These are phyloP conservation scores for Sphaerulina populicola DNA, from an alignment of 2,329 filamentous ascomycete species.

Conservation along the genomic window DNA sequence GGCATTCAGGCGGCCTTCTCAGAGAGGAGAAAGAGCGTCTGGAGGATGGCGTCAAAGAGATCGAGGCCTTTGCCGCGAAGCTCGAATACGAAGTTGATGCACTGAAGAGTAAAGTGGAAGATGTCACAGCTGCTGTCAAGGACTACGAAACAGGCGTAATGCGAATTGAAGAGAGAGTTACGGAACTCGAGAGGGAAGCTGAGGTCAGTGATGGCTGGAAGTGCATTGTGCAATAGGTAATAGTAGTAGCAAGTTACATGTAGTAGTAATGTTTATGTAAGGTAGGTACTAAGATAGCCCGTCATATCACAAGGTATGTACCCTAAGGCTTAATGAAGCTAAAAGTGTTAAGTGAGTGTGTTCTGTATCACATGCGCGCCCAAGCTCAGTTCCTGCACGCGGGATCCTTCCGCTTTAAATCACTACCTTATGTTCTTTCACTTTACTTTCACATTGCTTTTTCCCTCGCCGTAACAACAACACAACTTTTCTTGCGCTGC, in stretches of 20 bases:
- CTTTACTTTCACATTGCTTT: slow-evolving; percentile 2
- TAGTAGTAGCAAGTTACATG: too few species aligned
- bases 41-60: slow-evolving; percentile 63
- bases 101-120: slow-evolving; percentile 69
- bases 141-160: slow-evolving; percentile 65
- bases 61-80: slow-evolving; percentile 73
- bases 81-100: slow-evolving; percentile 85
- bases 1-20: slow-evolving; percentile 60
- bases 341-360: too few species aligned
- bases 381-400: too few species aligned
- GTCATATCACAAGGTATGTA: too few species aligned
- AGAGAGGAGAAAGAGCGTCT: slow-evolving; percentile 60
- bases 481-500: background rate
- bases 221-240: slow-evolving; percentile 22
- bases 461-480: background rate
- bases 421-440: background rate
- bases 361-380: too few species aligned
- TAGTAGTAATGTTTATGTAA: background rate
- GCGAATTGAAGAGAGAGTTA: slow-evolving; percentile 37
- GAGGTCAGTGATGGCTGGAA: slow-evolving; percentile 25
- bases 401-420: background rate
- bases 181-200: slow-evolving; percentile 55
- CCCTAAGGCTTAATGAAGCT: background rate
- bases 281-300: slow-evolving; percentile 2
- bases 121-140: slow-evolving; percentile 73